A percentile compares a stretch with the other conserved stretches of the same genome.
Evolutionary conservation across 2,329 filamentous ascomycete species (phyloP).

Genomic region (Ophiostoma novo-ulmi): DNA sequence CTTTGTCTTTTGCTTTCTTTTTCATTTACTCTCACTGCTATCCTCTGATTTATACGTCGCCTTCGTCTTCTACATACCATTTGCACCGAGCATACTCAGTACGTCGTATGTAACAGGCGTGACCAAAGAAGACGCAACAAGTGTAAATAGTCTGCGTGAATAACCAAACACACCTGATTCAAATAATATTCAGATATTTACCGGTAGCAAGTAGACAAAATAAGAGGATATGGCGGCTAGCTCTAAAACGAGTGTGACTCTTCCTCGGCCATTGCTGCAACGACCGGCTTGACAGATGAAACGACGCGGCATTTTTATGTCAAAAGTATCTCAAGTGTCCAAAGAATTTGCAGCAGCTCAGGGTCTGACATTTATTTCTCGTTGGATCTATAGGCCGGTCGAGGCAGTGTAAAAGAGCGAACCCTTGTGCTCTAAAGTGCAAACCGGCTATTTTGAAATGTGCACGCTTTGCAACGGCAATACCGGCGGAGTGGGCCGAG

Average conservation of each 20-base stretch:
- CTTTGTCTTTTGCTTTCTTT: too few species aligned
- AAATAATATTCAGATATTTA: background rate
- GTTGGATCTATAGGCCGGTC: background rate
- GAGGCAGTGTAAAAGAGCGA: background rate
- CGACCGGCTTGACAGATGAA: conserved; percentile 13
- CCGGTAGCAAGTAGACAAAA: conserved; percentile 8
- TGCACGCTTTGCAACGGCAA: conserved; percentile 21
- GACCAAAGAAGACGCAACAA: background rate
- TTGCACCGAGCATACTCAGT: too few species aligned
- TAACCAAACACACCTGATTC: background rate
- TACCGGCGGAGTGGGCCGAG: conserved; percentile 21
- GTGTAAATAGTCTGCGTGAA: conserved; percentile 9
- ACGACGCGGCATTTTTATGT: conserved; percentile 23
- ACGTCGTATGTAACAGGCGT: too few species aligned
- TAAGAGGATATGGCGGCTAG: conserved; percentile 19
- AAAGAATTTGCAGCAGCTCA: background rate
- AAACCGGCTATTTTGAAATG: background rate
- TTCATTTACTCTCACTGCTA: background rate
- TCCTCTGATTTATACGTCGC: too few species aligned
- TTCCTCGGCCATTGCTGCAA: conserved; percentile 18
- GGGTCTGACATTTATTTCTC: background rate
- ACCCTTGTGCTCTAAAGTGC: too few species aligned
- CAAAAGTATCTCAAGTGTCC: too few species aligned
- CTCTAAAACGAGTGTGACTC: conserved; percentile 10
- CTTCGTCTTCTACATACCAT: background rate